These are phyloP conservation scores for Trifolium repens DNA, from an alignment of 306 rosid genomes.

Conservation along the genomic window DNA sequence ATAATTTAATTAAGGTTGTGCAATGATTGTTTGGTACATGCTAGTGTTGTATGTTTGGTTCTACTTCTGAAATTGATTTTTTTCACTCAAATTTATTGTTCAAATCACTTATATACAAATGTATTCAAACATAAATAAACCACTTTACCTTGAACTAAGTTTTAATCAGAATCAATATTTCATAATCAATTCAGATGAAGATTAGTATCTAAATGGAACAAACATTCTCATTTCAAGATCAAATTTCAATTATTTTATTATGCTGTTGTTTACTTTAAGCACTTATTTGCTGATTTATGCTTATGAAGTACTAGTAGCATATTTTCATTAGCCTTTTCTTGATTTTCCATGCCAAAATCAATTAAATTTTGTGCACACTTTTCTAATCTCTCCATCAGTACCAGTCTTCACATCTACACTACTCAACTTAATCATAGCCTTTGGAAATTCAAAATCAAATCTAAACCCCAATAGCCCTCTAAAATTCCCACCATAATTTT, in stretches of 20 bases:
- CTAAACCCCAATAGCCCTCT: slow-evolving; percentile 67
- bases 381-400: slow-evolving; percentile 70
- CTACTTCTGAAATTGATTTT: too few species aligned
- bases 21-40: too few species aligned
- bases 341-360: slow-evolving; percentile 31
- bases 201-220: background rate
- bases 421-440: slow-evolving; percentile 79
- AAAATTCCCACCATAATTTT: slow-evolving; percentile 64
- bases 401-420: slow-evolving; percentile 72
- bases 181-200: too few species aligned
- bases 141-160: too few species aligned
- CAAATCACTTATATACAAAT: too few species aligned
- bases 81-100: too few species aligned
- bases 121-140: too few species aligned
- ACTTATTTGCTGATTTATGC: background rate
- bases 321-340: background rate
- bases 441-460: slow-evolving; percentile 67
- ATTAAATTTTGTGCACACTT: slow-evolving; percentile 64
- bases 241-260: background rate
- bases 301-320: background rate
- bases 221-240: background rate
- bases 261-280: background rate
- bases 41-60: too few species aligned
- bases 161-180: too few species aligned
- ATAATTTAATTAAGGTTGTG: too few species aligned